Conservation (phyloP, 2,329 filamentous ascomycete genomes). For the Seiridium cupressi region DNA sequence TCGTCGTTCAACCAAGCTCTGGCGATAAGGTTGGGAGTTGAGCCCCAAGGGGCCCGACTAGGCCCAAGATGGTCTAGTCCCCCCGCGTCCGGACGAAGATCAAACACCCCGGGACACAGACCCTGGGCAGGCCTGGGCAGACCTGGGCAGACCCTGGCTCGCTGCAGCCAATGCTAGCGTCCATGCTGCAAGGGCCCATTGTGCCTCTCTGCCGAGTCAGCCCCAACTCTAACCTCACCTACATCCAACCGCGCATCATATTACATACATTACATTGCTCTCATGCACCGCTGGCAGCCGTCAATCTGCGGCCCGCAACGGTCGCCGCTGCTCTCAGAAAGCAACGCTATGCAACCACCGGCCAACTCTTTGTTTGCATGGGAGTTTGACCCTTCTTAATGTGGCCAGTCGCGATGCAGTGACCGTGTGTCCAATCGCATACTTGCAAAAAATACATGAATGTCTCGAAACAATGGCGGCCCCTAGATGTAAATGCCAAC, state of each 20-base stretch:
- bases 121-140: constrained; percentile 13
- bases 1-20: constrained; percentile 32
- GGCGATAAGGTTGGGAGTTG: constrained; percentile 23
- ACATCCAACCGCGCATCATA: not conserved
- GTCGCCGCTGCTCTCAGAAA: not conserved
- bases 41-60: constrained; percentile 17
- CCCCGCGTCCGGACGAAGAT: constrained; percentile 18
- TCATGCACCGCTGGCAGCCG: not conserved
- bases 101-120: constrained; percentile 19
- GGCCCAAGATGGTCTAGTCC: constrained; percentile 16
- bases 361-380: no score
- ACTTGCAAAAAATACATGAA: not conserved
- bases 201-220: not conserved
- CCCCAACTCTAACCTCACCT: not conserved
- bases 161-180: not conserved
- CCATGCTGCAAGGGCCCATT: not conserved
- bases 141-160: not conserved
- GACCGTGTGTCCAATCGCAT: not conserved
- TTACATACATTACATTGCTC: not conserved
- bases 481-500: not conserved
- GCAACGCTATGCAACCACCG: not conserved
- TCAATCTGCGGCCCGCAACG: not conserved
- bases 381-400: not conserved
- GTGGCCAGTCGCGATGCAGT: not conserved
- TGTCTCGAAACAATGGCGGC: not conserved